Conservation (phyloP, 164 flowering plant species). For the Kingdonia uniflora region DNA sequence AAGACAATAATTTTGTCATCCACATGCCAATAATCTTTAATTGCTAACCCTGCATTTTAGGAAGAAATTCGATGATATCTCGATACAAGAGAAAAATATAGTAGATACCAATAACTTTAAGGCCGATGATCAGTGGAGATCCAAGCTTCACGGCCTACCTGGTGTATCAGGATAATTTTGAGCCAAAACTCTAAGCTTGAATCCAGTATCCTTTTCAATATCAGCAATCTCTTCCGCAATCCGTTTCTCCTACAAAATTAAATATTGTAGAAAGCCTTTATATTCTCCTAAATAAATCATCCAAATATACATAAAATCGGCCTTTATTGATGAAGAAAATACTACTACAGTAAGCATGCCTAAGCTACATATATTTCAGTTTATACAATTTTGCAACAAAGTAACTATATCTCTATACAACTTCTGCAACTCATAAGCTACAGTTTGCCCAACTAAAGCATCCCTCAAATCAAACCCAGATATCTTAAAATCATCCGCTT, state of each 20-base stretch:
- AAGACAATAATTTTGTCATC: too few relatives aligned
- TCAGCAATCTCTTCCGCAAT: constrained; percentile 57
- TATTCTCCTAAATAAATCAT: background rate
- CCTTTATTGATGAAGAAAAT: background rate
- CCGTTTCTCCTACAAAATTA: constrained; percentile 55
- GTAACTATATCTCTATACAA: background rate
- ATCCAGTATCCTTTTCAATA: constrained; percentile 85
- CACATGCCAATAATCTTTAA: constrained; percentile 86
- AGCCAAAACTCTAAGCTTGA: constrained; percentile 81
- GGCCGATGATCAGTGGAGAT: background rate
- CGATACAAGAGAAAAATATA: background rate
- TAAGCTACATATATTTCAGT: too few relatives aligned
- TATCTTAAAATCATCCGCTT: too few relatives aligned
- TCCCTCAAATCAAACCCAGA: too few relatives aligned
- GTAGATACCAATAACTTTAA: background rate
- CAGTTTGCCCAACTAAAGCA: too few relatives aligned
- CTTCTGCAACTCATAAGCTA: too few relatives aligned
- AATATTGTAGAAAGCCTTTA: background rate
- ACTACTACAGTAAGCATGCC: too few relatives aligned
- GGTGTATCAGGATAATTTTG: constrained; percentile 98
- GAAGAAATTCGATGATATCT: background rate
- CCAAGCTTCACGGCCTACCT: constrained; percentile 26
- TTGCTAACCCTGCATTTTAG: constrained; percentile 61
- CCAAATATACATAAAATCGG: background rate
- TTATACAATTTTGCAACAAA: background rate